Conservation (phyloP, 805 yeast genomes). For the Saccharomycopsis fibuligera region DNA sequence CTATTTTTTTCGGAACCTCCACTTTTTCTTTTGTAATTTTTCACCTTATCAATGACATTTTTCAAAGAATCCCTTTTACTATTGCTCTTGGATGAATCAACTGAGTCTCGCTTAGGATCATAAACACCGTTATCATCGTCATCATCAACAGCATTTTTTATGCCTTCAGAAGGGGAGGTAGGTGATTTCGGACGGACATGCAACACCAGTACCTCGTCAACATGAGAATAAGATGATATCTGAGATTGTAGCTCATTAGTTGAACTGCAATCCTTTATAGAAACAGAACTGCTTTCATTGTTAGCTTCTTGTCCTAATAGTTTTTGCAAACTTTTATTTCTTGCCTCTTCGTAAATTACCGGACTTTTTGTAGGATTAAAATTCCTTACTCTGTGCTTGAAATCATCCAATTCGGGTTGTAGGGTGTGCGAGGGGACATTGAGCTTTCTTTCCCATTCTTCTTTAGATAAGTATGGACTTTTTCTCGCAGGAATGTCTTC, state of each 20-base stretch:
- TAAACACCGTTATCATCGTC: neutral
- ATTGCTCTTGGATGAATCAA: conserved; percentile 2
- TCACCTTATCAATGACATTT: conserved; percentile 8
- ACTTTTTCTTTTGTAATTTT: conserved; percentile 2
- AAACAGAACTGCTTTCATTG: neutral
- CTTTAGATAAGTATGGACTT: too few species aligned
- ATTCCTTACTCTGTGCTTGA: neutral
- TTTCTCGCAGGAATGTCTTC: too few species aligned
- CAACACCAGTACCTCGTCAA: conserved; percentile 4
- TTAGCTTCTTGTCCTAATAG: conserved; percentile 4
- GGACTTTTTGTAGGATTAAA: neutral
- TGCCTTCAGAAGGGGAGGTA: too few species aligned
- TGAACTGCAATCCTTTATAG: neutral
- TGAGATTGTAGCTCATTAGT: neutral
- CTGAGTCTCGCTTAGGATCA: conserved; percentile 1
- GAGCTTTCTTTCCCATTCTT: conserved; percentile 1
- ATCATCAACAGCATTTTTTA: neutral
- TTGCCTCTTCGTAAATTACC: neutral
- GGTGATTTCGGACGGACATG: neutral
- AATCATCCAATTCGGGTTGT: neutral
- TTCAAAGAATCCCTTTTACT: conserved; percentile 12
- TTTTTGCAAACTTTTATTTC: conserved; percentile 13
- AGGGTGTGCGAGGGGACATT: neutral
- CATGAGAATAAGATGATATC: conserved; percentile 1
- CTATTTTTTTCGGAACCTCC: neutral